These are phyloP conservation scores for Themeda triandra DNA, from an alignment of 176 grass and related monocot genomes.

Conservation along the genomic window DNA sequence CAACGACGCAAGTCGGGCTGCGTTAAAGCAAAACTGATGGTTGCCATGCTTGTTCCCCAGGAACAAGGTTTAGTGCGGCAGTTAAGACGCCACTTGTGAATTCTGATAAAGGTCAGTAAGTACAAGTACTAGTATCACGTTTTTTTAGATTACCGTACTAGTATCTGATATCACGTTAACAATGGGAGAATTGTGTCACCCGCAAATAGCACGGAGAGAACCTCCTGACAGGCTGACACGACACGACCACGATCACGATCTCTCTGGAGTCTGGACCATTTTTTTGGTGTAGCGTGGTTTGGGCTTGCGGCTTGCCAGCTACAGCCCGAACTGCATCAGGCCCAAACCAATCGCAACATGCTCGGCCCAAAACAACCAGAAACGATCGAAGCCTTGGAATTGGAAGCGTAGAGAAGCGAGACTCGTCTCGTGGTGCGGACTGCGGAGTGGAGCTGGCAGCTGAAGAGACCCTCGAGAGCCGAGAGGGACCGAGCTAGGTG, in stretches of 20 bases:
- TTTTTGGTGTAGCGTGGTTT: background rate
- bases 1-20: too few species aligned
- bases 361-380: background rate
- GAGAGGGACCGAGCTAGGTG: background rate
- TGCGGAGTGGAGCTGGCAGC: background rate
- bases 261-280: background rate
- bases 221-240: background rate
- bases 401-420: background rate
- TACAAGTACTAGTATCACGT: too few species aligned
- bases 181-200: background rate
- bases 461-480: background rate
- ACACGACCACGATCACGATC: background rate
- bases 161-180: background rate
- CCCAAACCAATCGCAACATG: background rate
- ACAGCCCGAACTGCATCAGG: background rate
- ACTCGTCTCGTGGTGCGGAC: background rate
- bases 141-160: too few species aligned
- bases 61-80: background rate
- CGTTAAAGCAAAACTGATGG: background rate
- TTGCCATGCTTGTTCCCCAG: background rate
- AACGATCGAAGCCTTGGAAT: background rate
- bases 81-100: background rate
- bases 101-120: background rate
- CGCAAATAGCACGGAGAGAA: background rate
- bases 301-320: background rate